These are phyloP conservation scores for Diaporthe sp. DNA, from an alignment of 2,329 filamentous ascomycete genomes.

Conservation along the genomic window DNA sequence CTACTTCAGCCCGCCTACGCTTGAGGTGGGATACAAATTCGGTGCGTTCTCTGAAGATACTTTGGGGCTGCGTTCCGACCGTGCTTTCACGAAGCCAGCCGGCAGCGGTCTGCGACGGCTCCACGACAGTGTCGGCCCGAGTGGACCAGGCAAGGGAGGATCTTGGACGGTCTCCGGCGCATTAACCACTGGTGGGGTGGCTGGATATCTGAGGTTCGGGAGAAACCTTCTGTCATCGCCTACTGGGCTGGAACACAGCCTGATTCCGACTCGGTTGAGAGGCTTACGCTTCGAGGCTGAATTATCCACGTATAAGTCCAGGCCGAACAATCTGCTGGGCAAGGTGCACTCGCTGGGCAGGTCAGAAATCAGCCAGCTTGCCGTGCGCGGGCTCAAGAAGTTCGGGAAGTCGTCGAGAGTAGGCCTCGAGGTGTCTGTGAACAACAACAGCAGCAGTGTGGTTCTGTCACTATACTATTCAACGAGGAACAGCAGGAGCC, in stretches of 20 bases:
- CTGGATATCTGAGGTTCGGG: conserved; percentile 56
- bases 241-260: neutral
- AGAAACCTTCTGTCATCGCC: conserved; percentile 50
- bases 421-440: conserved; percentile 61
- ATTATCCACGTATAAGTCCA: conserved; percentile 52
- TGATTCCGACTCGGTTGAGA: neutral
- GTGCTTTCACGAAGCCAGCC: conserved; percentile 50
- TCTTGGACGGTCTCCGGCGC: conserved; percentile 59
- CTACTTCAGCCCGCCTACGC: conserved; percentile 50
- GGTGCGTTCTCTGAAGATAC: conserved; percentile 45
- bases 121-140: conserved; percentile 51
- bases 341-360: neutral
- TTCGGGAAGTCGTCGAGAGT: conserved; percentile 58
- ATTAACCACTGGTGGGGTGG: conserved; percentile 48
- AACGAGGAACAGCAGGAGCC: conserved; percentile 54
- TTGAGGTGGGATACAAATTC: conserved; percentile 59
- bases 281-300: conserved; percentile 57
- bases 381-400: conserved; percentile 59
- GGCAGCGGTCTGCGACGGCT: conserved; percentile 55
- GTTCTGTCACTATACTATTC: conserved; percentile 64
- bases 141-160: conserved; percentile 41
- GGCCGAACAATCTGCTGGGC: neutral
- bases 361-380: conserved; percentile 48
- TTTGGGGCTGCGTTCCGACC: conserved; percentile 49
- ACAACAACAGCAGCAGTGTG: conserved; percentile 55